These are phyloP conservation scores for Tulasnella sp. DNA, from an alignment of 768 basidiomycete genomes.

Conservation along the genomic window DNA sequence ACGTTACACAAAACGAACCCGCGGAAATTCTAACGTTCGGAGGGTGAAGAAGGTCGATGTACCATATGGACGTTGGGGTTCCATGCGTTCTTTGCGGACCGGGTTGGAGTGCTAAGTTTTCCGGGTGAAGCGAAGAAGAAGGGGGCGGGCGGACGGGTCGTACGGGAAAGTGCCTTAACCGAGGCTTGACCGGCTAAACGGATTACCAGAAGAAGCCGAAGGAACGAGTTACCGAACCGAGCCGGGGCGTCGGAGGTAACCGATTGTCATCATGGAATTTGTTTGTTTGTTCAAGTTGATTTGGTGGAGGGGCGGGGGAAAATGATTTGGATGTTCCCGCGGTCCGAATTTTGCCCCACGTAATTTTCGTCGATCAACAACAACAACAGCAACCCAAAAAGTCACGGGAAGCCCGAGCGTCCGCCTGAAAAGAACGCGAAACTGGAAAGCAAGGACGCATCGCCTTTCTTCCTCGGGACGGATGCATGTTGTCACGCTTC, in stretches of 20 bases:
- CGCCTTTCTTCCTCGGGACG: background rate
- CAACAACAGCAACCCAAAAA: background rate
- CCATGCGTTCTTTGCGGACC: background rate
- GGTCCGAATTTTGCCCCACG: background rate
- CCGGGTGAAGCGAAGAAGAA: background rate
- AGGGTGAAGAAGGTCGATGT: background rate
- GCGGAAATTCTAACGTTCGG: too few relatives aligned
- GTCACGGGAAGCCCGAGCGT: background rate
- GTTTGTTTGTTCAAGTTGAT: background rate
- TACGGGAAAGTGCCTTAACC: constrained; percentile 3
- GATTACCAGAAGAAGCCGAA: background rate
- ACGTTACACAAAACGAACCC: background rate
- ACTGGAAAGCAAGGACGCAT: background rate
- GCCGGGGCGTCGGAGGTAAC: too few relatives aligned
- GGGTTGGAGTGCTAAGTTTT: background rate
- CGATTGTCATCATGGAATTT: background rate
- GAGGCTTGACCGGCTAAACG: background rate
- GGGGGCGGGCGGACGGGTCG: background rate
- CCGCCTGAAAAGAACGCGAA: background rate
- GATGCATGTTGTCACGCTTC: constrained; percentile 6
- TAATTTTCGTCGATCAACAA: background rate
- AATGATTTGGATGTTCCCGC: background rate
- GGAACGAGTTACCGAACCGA: background rate
- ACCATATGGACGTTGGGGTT: background rate
- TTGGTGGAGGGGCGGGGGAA: too few relatives aligned